These are phyloP conservation scores for Pterula multifida DNA, from an alignment of 1,284 basidiomycete genomes.

Conservation along the genomic window DNA sequence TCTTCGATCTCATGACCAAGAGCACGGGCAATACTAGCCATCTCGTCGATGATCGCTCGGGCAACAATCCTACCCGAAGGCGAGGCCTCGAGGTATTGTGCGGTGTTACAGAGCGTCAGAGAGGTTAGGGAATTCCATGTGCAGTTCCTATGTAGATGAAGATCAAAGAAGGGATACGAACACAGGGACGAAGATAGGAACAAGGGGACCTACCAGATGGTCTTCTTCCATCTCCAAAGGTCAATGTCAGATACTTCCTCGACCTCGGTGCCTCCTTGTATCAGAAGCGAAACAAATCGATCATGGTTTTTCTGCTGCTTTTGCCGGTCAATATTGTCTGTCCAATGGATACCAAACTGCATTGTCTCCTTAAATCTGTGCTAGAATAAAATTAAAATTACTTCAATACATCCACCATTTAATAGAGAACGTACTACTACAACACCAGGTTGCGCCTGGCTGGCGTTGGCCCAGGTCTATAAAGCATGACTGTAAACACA, in stretches of 20 bases:
- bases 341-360: constrained; percentile 5
- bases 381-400: background rate
- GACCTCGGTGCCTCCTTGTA: constrained; percentile 4
- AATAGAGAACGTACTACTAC: constrained; percentile 3
- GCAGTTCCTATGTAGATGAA: constrained; percentile 3
- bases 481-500: too few species aligned
- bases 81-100: constrained; percentile 5
- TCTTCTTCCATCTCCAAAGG: constrained; percentile 6
- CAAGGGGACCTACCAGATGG: constrained; percentile 2
- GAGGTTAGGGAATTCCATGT: constrained; percentile 5
- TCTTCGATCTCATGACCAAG: constrained; percentile 4
- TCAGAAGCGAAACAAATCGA: background rate
- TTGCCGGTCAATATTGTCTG: background rate
- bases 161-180: background rate
- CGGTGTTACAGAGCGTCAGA: constrained; percentile 4
- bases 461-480: constrained; percentile 5
- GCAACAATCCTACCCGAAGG: constrained; percentile 3
- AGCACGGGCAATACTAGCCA: constrained; percentile 4
- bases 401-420: too few species aligned
- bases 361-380: constrained; percentile 2
- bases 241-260: constrained; percentile 2
- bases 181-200: background rate
- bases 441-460: background rate
- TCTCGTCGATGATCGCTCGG: constrained; percentile 4
- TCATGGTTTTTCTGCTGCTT: constrained; percentile 2